These are phyloP conservation scores for Venturia oleaginea DNA, from an alignment of 2,329 filamentous ascomycete genomes.

Conservation along the genomic window DNA sequence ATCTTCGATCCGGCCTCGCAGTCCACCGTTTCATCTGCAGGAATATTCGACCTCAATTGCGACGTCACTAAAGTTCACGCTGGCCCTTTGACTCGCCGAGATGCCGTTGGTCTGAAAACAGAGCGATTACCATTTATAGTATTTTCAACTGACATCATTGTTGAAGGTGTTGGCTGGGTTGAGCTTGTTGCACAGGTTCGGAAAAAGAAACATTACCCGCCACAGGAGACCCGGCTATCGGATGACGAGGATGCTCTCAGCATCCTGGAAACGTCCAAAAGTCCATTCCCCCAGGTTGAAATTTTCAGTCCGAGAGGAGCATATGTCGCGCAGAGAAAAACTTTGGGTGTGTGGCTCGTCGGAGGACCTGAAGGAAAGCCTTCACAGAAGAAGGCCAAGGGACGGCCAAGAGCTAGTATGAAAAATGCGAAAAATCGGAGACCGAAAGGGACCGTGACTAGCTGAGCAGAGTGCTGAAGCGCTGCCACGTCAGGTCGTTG, in stretches of 20 bases:
- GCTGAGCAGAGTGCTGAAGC: background rate
- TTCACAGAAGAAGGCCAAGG: constrained; percentile 31
- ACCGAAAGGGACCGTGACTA: background rate
- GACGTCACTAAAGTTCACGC: constrained; percentile 76
- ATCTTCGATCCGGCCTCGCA: constrained; percentile 41
- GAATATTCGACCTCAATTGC: constrained; percentile 62
- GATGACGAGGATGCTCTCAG: background rate
- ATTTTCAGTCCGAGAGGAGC: constrained; percentile 80
- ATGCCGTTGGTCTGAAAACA: constrained; percentile 53
- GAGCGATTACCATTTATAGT: constrained; percentile 71
- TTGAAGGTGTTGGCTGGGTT: constrained; percentile 91
- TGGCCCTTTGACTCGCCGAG: constrained; percentile 58
- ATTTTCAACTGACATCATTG: constrained; percentile 70
- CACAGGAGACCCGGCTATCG: background rate
- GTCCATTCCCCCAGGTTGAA: constrained; percentile 63
- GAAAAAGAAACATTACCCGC: background rate
- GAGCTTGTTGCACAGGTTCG: constrained; percentile 79
- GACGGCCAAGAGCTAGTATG: constrained; percentile 61
- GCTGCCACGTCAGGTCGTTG: background rate
- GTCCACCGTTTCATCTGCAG: constrained; percentile 45
- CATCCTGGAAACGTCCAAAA: background rate
- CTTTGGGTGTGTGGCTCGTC: constrained; percentile 63
- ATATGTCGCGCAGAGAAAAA: constrained; percentile 57
- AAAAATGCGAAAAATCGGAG: constrained; percentile 42
- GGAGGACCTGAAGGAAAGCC: constrained; percentile 43